phyloP scores from a whole-genome alignment of 768 basidiomycete genomes.

The Postia placenta region DNA sequence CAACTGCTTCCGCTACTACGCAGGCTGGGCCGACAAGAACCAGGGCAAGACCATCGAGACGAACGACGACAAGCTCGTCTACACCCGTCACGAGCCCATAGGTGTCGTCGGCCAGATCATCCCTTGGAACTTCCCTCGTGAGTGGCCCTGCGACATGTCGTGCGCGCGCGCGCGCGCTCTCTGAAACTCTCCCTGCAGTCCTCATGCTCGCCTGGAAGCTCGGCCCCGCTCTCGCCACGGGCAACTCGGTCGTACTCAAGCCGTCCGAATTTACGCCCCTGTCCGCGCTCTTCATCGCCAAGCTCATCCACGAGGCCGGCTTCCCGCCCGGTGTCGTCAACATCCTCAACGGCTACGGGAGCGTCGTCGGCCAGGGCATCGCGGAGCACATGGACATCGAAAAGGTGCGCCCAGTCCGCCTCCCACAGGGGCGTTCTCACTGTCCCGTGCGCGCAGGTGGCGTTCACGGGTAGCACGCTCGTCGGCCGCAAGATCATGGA shows the following conservation, averaged over 20 bases:
- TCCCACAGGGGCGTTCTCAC: background rate
- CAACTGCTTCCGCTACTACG: conserved; percentile 66
- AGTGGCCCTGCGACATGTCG: conserved; percentile 17
- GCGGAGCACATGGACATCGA: conserved; percentile 49
- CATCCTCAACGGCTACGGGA: conserved; percentile 50
- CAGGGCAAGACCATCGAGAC: conserved; percentile 71
- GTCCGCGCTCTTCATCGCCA: conserved; percentile 39
- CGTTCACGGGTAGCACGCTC: conserved; percentile 67
- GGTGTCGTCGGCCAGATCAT: conserved; percentile 55
- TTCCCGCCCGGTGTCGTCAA: conserved; percentile 63
- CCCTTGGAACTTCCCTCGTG: conserved; percentile 61
- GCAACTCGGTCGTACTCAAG: conserved; percentile 57
- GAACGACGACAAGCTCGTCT: conserved; percentile 40
- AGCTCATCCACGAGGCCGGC: conserved; percentile 49
- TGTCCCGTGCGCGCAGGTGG: conserved; percentile 27
- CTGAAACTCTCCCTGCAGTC: conserved; percentile 20
- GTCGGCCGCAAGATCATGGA: conserved; percentile 61
- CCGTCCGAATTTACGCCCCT: conserved; percentile 63
- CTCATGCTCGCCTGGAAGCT: conserved; percentile 57
- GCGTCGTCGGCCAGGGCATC: conserved; percentile 51
- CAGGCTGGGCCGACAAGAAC: conserved; percentile 88
- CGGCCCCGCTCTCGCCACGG: conserved; percentile 58
- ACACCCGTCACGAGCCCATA: conserved; percentile 58
- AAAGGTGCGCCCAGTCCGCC: conserved; percentile 30
- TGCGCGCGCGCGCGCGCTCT: too few relatives aligned